Evolutionary conservation across 805 yeast species (phyloP).

Genomic region (Lachancea mirantina): DNA sequence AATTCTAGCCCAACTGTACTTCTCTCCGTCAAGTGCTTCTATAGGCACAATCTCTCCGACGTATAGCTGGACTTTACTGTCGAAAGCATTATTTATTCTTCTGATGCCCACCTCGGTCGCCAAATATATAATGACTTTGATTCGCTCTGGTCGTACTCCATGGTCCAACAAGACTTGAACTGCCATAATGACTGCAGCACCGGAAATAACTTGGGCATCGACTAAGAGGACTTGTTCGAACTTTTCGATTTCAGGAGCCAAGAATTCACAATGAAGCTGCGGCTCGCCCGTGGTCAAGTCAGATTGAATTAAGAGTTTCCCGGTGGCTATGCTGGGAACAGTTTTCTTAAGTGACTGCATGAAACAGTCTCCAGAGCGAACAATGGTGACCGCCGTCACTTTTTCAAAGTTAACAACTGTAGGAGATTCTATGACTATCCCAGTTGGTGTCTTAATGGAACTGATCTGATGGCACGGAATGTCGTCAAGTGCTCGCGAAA

Average conservation of each 20-base stretch:
- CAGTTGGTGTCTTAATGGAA: slow-evolving; percentile 39
- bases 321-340: slow-evolving; percentile 70
- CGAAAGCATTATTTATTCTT: slow-evolving; percentile 68
- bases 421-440: slow-evolving; percentile 23
- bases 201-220: slow-evolving; percentile 85
- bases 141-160: slow-evolving; percentile 52
- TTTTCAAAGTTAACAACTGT: slow-evolving; percentile 34
- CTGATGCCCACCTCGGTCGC: slow-evolving; percentile 76
- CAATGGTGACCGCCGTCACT: slow-evolving; percentile 67
- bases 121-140: slow-evolving; percentile 61
- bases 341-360: slow-evolving; percentile 70
- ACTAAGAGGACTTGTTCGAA: slow-evolving; percentile 51
- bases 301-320: slow-evolving; percentile 80
- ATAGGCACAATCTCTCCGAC: slow-evolving; percentile 57
- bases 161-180: slow-evolving; percentile 81
- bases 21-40: slow-evolving; percentile 39
- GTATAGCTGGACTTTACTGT: slow-evolving; percentile 52
- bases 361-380: slow-evolving; percentile 91
- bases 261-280: slow-evolving; percentile 70
- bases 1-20: slow-evolving; percentile 48
- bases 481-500: slow-evolving; percentile 61
- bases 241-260: slow-evolving; percentile 42
- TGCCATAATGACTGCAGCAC: slow-evolving; percentile 94
- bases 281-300: slow-evolving; percentile 92
- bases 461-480: slow-evolving; percentile 32